Conservation (phyloP, 148 eudicot species). For the Rheum nobile region DNA sequence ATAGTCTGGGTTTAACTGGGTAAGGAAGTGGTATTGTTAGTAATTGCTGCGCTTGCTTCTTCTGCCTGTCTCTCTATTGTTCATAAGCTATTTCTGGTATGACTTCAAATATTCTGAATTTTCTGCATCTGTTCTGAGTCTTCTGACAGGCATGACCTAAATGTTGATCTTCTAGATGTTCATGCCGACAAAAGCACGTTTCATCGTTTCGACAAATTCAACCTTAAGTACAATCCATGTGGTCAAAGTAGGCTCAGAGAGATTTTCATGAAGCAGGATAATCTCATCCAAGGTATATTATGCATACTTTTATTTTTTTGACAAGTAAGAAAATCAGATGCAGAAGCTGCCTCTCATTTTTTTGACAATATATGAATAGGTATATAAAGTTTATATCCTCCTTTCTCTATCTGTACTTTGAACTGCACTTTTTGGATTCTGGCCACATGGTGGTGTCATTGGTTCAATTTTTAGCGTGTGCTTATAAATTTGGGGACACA, state of each 20-base stretch:
- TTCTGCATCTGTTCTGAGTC: not conserved
- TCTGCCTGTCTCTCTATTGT: not conserved
- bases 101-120: not conserved
- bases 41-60: not conserved
- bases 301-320: not conserved
- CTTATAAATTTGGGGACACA: not conserved
- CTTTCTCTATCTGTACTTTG: not conserved
- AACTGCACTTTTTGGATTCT: not conserved
- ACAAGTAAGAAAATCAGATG: not conserved
- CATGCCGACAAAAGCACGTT: constrained; percentile 99
- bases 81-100: constrained; percentile 1
- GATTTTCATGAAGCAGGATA: constrained; percentile 94
- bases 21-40: constrained; percentile 18
- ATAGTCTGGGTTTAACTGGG: constrained; percentile 98
- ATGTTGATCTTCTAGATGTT: constrained; percentile 95
- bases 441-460: not conserved
- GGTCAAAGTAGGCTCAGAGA: constrained; percentile 99
- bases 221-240: constrained; percentile 98
- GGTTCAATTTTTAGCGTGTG: not conserved
- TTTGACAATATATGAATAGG: not conserved
- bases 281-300: constrained; percentile 82
- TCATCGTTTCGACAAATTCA: constrained; percentile 99
- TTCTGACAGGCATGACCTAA: constrained; percentile 86
- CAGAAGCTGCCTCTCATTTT: not conserved
- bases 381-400: constrained; percentile 6